Evolutionary conservation across 1,284 basidiomycete genomes (phyloP), one percentile per base, ranked within the genome.

Genomic region (Ganoderma boninense): DNA sequence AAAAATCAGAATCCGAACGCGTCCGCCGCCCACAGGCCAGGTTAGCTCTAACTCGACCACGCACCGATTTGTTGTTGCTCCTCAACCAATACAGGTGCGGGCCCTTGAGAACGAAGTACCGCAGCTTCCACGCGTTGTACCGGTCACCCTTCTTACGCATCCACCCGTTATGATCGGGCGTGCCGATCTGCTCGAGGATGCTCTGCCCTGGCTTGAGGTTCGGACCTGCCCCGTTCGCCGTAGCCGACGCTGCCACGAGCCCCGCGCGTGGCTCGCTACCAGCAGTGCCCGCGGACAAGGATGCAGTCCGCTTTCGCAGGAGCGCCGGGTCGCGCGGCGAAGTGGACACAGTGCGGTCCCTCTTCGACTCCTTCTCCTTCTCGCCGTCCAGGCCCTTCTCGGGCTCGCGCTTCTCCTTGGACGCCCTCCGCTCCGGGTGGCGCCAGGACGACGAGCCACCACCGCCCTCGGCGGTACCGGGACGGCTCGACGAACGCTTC

Each of bases 81-180:
- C 90, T 89, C 79, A 98, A 80, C 78, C 92, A 94, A 80, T 99
- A 98, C 66, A 98, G 77, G 83, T 97, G 93, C 0, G 92, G 87
- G 0, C 96, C 97, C 82, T 98, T 98, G 78, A 99, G 89, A n/a
- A 98, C 91, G 75, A 98, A 95, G 83, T 95, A 99, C 62, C 97
- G 87, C 76, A 88, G 80, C 84, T 98, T 99, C 98, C 97, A 99
- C 18, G 88, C 88, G 78, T 95, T 96, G 82, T 98, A 99, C 70
- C 93, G 87, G 67, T 98, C 97, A 23, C 96, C 95, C 83, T 92
- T 95, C 88, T 99, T 99, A 80, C 94, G 89, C 91, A 99, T 93
- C 93, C 96, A 99, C 11, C 98, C 97, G 32, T 87, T 85, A 79
- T 95, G 91, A 82, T 98, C 97, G 18, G 95, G 91, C 54, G 88